Conservation (phyloP, 2,329 filamentous ascomycete genomes). For the Conoideocrella luteorostrata region DNA sequence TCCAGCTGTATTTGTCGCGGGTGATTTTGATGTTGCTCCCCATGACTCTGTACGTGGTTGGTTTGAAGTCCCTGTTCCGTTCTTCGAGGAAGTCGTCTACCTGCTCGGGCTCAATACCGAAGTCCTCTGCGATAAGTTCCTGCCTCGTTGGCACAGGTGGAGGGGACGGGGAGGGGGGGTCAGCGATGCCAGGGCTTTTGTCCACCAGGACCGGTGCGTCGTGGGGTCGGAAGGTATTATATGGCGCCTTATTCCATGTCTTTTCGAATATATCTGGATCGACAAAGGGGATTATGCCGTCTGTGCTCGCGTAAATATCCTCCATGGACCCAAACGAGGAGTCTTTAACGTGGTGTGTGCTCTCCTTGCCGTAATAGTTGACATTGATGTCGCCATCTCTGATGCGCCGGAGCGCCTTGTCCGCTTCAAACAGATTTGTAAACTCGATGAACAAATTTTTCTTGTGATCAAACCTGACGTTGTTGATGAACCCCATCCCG, state of each 20-base stretch:
- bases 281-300: background rate
- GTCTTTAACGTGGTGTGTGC: background rate
- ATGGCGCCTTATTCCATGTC: background rate
- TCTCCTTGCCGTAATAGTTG: background rate
- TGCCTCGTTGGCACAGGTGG: background rate
- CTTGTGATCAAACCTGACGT: background rate
- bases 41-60: conserved; percentile 11
- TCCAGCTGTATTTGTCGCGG: conserved; percentile 13
- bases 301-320: background rate
- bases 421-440: conserved; percentile 10
- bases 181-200: no score
- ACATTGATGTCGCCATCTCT: background rate
- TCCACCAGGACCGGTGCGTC: no score
- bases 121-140: conserved; percentile 8
- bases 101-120: conserved; percentile 9
- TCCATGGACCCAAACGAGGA: background rate
- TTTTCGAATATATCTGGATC: background rate
- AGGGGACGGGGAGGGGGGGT: no score
- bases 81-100: conserved; percentile 9
- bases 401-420: background rate
- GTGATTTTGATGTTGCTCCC: conserved; percentile 13
- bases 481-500: conserved; percentile 9
- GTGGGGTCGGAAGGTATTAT: background rate
- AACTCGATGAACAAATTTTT: conserved; percentile 16
- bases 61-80: conserved; percentile 1